phyloP scores from a whole-genome alignment of 2,329 filamentous ascomycete species.

The Xylaria sp. region DNA sequence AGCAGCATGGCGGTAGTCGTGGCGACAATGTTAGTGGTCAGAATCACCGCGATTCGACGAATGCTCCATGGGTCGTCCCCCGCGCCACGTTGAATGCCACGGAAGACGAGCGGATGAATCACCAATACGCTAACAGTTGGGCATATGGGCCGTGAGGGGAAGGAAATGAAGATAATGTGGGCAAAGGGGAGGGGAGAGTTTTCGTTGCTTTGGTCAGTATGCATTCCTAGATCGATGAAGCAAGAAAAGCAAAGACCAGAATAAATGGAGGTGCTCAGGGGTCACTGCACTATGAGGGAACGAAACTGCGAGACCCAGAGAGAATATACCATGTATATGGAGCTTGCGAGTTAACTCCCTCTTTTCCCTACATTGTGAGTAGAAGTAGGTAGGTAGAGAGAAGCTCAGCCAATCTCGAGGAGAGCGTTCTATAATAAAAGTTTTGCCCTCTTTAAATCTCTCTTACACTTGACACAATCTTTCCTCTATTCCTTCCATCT shows the following conservation, averaged over 20 bases:
- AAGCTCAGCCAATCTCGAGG: background rate
- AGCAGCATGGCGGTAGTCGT: background rate
- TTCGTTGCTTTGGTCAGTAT: slow-evolving; percentile 9
- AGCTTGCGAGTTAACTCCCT: slow-evolving; percentile 2
- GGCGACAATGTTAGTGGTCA: background rate
- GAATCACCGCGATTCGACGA: slow-evolving; percentile 2
- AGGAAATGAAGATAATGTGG: background rate
- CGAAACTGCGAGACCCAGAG: background rate
- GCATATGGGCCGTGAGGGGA: slow-evolving; percentile 27
- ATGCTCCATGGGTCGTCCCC: slow-evolving; percentile 10
- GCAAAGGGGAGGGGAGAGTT: background rate
- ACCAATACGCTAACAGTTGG: slow-evolving; percentile 46
- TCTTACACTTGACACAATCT: slow-evolving; percentile 11
- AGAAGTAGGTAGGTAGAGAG: background rate
- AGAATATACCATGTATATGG: slow-evolving; percentile 17
- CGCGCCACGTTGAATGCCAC: slow-evolving; percentile 45
- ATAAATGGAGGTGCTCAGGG: background rate
- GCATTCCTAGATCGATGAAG: background rate
- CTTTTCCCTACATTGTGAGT: background rate
- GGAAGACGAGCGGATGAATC: slow-evolving; percentile 37
- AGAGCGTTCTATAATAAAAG: slow-evolving; percentile 9
- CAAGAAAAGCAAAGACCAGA: background rate
- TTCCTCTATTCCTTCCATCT: slow-evolving; percentile 20
- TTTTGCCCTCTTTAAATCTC: background rate
- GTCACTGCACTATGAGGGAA: background rate